Conservation (phyloP, 225 moss, liverwort and hornwort species). For the Sphagnum tenellum region DNA sequence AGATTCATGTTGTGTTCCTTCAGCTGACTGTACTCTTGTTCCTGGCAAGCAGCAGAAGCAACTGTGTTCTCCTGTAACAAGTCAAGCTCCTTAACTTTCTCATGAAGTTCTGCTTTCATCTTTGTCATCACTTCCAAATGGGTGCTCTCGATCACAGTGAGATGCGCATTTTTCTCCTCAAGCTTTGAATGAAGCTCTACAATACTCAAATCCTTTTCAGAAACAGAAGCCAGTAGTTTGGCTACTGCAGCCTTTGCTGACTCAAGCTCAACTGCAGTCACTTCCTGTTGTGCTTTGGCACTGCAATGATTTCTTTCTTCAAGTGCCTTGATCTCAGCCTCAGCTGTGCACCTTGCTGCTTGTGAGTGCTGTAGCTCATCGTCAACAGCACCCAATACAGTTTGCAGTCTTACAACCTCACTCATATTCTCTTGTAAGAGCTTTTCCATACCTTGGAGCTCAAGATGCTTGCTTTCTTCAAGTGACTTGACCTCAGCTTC, state of each 20-base stretch:
- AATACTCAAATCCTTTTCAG: slow-evolving; percentile 13
- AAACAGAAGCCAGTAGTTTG: slow-evolving; percentile 15
- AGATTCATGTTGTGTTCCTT: slow-evolving; percentile 20
- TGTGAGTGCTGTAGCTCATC: slow-evolving; percentile 7
- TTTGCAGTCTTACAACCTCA: not conserved
- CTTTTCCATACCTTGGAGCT: slow-evolving; percentile 4
- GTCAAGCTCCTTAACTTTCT: slow-evolving; percentile 16
- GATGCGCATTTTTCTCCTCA: slow-evolving; percentile 13
- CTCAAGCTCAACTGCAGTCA: slow-evolving; percentile 5
- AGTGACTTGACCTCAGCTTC: too few relatives aligned
- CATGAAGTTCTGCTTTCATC: slow-evolving; percentile 18
- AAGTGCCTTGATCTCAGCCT: too few relatives aligned
- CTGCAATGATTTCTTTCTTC: too few relatives aligned
- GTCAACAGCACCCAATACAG: slow-evolving; percentile 7
- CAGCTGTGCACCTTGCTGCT: not conserved
- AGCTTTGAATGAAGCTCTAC: slow-evolving; percentile 13
- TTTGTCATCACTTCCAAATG: slow-evolving; percentile 18
- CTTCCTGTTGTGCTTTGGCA: not conserved
- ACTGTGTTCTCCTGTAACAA: slow-evolving; percentile 9
- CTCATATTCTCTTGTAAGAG: not conserved
- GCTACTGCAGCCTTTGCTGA: slow-evolving; percentile 17
- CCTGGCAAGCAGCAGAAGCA: slow-evolving; percentile 12
- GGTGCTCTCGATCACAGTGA: slow-evolving; percentile 18
- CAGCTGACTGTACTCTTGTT: slow-evolving; percentile 14
- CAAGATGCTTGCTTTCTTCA: too few relatives aligned